A percentile compares a stretch with the other conserved stretches of the same genome.
Conservation (phyloP, 805 yeast genomes). For the Pichia nakasei region DNA sequence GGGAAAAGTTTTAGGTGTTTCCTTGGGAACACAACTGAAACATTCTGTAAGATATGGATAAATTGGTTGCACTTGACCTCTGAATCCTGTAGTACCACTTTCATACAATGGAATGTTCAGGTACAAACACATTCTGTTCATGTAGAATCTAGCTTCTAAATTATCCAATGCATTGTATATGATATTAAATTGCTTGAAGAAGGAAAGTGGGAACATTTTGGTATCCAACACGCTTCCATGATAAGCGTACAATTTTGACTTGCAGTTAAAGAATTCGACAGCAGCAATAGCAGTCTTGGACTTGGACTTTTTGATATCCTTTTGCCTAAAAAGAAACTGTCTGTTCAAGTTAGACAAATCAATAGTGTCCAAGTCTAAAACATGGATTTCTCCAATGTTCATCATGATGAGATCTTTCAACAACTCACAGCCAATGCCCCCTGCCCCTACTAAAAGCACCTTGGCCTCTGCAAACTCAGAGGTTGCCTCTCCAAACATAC, state of each 20-base stretch:
- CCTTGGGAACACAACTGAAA: slow-evolving; percentile 84
- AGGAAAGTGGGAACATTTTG: slow-evolving; percentile 54
- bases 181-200: slow-evolving; percentile 70
- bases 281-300: slow-evolving; percentile 79
- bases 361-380: slow-evolving; percentile 93
- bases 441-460: slow-evolving; percentile 86
- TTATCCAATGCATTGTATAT: slow-evolving; percentile 93
- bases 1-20: slow-evolving; percentile 84
- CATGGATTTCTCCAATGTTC: slow-evolving; percentile 80
- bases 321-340: slow-evolving; percentile 82
- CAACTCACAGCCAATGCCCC: slow-evolving; percentile 93
- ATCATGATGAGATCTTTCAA: slow-evolving; percentile 69
- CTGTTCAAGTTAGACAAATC: slow-evolving; percentile 88
- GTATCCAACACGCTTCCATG: slow-evolving; percentile 86
- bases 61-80: slow-evolving; percentile 92
- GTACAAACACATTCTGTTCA: slow-evolving; percentile 73
- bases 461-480: slow-evolving; percentile 32
- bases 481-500: slow-evolving; percentile 35
- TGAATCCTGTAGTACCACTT: slow-evolving; percentile 90
- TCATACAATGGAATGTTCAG: slow-evolving; percentile 74
- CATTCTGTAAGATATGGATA: slow-evolving; percentile 79
- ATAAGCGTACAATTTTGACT: slow-evolving; percentile 61
- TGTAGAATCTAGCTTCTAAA: slow-evolving; percentile 84
- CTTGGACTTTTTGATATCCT: slow-evolving; percentile 85
- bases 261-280: slow-evolving; percentile 62